These are phyloP conservation scores for Sphaerulina musiva DNA, from an alignment of 2,329 filamentous ascomycete genomes.

Conservation along the genomic window DNA sequence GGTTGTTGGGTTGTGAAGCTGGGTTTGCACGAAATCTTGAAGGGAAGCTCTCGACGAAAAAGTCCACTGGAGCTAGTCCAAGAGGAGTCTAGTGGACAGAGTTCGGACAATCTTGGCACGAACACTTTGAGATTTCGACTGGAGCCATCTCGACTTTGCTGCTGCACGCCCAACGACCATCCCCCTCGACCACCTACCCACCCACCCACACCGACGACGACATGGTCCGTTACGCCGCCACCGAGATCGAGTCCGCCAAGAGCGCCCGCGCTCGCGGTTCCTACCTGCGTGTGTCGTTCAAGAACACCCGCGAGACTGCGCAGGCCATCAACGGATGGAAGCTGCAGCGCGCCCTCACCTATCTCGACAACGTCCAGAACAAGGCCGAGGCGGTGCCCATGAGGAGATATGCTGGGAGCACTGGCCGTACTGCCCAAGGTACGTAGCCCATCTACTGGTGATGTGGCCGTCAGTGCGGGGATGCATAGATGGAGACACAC, in stretches of 20 bases:
- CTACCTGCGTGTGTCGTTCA: conserved; percentile 99
- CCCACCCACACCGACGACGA: neutral
- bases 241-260: conserved; percentile 79
- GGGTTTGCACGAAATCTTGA: neutral
- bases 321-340: conserved; percentile 99
- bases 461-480: conserved; percentile 34
- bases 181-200: conserved; percentile 1
- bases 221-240: conserved; percentile 81
- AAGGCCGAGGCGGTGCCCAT: conserved; percentile 98
- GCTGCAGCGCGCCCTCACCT: conserved; percentile 85
- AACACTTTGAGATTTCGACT: neutral
- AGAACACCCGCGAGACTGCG: conserved; percentile 99
- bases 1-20: neutral
- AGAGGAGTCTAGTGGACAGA: no score
- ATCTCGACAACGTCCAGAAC: conserved; percentile 96
- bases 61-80: neutral
- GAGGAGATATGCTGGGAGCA: conserved; percentile 94
- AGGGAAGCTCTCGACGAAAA: neutral
- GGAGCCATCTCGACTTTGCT: neutral
- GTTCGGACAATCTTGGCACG: neutral
- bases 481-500: conserved; percentile 30
- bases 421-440: conserved; percentile 96
- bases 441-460: conserved; percentile 47
- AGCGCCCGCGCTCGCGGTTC: conserved; percentile 96
- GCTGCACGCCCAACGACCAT: conserved; percentile 24